A percentile compares a stretch with the other conserved stretches of the same genome.
phyloP scores from a whole-genome alignment of 345 rosid species.

The Arabis alpina region DNA sequence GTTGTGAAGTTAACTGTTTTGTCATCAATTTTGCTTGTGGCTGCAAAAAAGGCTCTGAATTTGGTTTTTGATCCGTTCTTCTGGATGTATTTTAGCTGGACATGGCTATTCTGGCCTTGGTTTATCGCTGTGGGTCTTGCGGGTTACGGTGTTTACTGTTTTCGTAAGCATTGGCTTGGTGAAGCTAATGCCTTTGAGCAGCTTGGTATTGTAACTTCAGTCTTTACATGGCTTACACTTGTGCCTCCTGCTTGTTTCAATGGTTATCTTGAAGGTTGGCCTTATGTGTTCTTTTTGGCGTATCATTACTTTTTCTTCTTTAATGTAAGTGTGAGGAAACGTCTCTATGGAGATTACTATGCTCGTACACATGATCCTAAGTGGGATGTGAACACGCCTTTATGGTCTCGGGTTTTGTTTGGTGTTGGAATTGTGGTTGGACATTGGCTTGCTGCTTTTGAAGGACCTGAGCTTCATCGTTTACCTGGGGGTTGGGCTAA shows the following conservation, averaged over 20 bases:
- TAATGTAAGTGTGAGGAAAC: conserved; percentile 74
- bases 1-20: conserved; percentile 61
- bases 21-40: conserved; percentile 58
- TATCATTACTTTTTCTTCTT: conserved; percentile 92
- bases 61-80: conserved; percentile 69
- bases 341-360: conserved; percentile 78
- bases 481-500: conserved; percentile 74
- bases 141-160: conserved; percentile 62
- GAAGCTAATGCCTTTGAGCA: conserved; percentile 77
- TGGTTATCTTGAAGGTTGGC: conserved; percentile 93
- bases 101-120: conserved; percentile 97
- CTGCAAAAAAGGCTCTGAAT: conserved; percentile 59
- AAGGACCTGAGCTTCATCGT: conserved; percentile 85
- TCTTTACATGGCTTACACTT: conserved; percentile 83
- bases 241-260: conserved; percentile 84
- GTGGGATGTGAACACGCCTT: conserved; percentile 74
- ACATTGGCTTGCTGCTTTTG: conserved; percentile 90
- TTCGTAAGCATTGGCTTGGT: conserved; percentile 60
- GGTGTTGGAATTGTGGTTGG: conserved; percentile 63
- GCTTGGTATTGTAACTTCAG: conserved; percentile 69
- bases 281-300: conserved; percentile 78
- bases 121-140: conserved; percentile 63
- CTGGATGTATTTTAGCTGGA: conserved; percentile 95
- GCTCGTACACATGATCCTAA: conserved; percentile 69
- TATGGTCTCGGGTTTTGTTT: conserved; percentile 61